Evolutionary conservation across 177 flowering plant genomes (phyloP).

Genomic region (Telopea speciosissima): DNA sequence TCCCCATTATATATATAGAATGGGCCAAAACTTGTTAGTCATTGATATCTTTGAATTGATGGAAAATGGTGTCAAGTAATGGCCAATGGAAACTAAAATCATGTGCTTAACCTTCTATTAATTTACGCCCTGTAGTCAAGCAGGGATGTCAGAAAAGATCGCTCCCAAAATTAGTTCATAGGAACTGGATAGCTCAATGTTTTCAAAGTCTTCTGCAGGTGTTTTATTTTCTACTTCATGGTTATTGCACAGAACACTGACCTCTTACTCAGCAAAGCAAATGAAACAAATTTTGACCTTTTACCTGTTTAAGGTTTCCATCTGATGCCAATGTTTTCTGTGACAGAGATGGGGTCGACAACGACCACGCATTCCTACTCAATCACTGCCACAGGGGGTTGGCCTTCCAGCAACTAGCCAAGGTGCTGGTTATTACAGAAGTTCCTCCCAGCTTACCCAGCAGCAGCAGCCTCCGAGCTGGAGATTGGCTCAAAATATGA

Average conservation of each 20-base stretch:
- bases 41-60: too few relatives aligned
- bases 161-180: not conserved
- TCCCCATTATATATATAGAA: too few relatives aligned
- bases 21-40: too few relatives aligned
- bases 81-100: not conserved
- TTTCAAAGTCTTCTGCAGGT: not conserved
- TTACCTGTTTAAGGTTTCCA: not conserved
- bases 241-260: not conserved
- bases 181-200: not conserved
- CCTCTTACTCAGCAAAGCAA: not conserved
- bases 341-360: conserved; percentile 27
- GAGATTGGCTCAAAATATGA: conserved; percentile 20
- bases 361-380: conserved; percentile 14
- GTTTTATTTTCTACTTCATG: not conserved
- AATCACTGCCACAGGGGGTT: conserved; percentile 26
- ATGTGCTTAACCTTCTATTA: not conserved
- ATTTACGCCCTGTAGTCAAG: not conserved
- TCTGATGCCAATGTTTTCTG: not conserved
- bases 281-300: conserved; percentile 14
- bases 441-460: conserved; percentile 14
- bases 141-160: not conserved
- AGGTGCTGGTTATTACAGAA: conserved; percentile 19
- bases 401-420: conserved; percentile 26
- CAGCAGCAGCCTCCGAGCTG: conserved; percentile 23
- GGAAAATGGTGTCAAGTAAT: not conserved